These are phyloP conservation scores for Solanum pimpinellifolium DNA, from an alignment of 257 asterid species.

Conservation along the genomic window DNA sequence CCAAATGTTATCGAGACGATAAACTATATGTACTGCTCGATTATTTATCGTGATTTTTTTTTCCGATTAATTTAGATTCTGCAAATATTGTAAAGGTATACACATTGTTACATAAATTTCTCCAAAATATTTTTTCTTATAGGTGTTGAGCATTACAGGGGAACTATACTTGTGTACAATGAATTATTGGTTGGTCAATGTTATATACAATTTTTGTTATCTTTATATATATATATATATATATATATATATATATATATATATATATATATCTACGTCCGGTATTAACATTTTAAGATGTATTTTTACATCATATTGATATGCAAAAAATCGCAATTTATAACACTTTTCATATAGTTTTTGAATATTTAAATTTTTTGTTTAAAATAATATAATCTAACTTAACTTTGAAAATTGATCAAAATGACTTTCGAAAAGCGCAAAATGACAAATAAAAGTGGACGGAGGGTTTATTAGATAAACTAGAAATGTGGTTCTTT, in stretches of 20 bases:
- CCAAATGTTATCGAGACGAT: constrained; percentile 14
- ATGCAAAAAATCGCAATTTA: no score
- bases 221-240: no score
- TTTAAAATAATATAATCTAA: no score
- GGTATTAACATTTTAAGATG: no score
- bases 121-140: not conserved
- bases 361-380: no score
- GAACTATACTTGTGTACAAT: not conserved
- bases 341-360: no score
- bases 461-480: not conserved
- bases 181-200: not conserved
- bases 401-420: no score
- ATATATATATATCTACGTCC: not conserved
- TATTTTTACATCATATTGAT: no score
- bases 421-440: no score
- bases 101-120: not conserved
- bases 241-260: not conserved
- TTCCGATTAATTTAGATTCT: not conserved
- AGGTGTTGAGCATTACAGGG: not conserved
- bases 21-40: not conserved
- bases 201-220: not conserved
- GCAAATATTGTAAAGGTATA: not conserved
- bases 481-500: not conserved
- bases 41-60: not conserved
- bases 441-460: no score